phyloP scores from a whole-genome alignment of 2,329 filamentous ascomycete species.

The Calonectria pauciramosa region DNA sequence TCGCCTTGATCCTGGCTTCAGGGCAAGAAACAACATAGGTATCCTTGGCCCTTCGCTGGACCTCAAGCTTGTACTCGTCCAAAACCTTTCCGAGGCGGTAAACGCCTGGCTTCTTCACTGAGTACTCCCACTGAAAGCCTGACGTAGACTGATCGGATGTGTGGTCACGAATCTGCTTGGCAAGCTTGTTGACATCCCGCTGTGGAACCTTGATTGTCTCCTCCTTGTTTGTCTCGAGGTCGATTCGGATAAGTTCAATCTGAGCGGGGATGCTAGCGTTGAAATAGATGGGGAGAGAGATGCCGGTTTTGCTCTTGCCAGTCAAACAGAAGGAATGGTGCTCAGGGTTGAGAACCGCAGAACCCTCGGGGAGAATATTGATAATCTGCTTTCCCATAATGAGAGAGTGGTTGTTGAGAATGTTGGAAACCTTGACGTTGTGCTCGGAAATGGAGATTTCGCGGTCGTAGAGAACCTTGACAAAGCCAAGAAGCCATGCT shows the following conservation, averaged over 20 bases:
- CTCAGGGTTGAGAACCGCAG: conserved; percentile 88
- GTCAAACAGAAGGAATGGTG: conserved; percentile 86
- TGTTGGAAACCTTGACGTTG: conserved; percentile 87
- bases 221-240: conserved; percentile 83
- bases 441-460: conserved; percentile 95
- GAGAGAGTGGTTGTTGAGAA: conserved; percentile 91
- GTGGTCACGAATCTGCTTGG: conserved; percentile 76
- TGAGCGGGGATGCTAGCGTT: conserved; percentile 92
- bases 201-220: conserved; percentile 83
- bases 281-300: conserved; percentile 86
- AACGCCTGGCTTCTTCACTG: conserved; percentile 87
- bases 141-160: conserved; percentile 72
- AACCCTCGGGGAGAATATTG: conserved; percentile 97
- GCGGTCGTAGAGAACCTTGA: conserved; percentile 89
- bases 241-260: conserved; percentile 89
- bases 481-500: conserved; percentile 78
- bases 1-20: conserved; percentile 77
- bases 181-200: conserved; percentile 81
- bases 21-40: conserved; percentile 91
- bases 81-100: conserved; percentile 89
- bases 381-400: conserved; percentile 98
- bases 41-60: conserved; percentile 81
- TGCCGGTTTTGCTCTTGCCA: conserved; percentile 68
- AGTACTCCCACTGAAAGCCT: conserved; percentile 78
- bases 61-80: conserved; percentile 94